Evolutionary conservation across 2,329 filamentous ascomycete species (phyloP), one percentile per base, ranked within the genome.

Genomic region (Exserohilum rostratum): DNA sequence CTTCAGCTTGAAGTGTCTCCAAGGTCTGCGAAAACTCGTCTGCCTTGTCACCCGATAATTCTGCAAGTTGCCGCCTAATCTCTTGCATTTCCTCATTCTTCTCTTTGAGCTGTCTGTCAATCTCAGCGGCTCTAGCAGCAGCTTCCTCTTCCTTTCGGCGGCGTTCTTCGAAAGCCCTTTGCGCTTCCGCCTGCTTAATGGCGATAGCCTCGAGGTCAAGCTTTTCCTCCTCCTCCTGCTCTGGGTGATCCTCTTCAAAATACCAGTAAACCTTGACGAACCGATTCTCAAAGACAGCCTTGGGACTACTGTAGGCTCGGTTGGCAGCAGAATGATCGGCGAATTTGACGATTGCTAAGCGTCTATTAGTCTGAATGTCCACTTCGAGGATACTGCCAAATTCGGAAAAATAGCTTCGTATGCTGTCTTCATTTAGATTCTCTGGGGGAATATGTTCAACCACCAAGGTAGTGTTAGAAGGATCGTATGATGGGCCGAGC

Each of bases 261-360:
- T 86, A 83, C 90, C 90, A 93, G 66, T 88, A 92, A 0, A 93
- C 88, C 66, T 91, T 93, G 44, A 95, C 90, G 64, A 95, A 95
- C 10, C 90, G 82, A 64, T 93, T 95, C 66, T 93, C 89, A 68
- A 93, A 95, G 39, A 95, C 87, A 42, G 87, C 87, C 68, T 91
- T 91, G 0, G 90, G 90, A 7, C 88, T 92, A 42, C 83, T 82
- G 70, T 90, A 91, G 2, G 90, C 90, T 13, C 84, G 83, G 55
- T 86, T 84, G 12, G 90, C 90, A 12, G 85, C 77, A 6, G 81
- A 81, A 82, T 87, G 89, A 37, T 80, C 81, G 46, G 86, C 82
- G 64, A 83, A 95, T 62, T 87, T 89, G 59, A 95, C 81, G 27
- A 90, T 78, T 1, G 90, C 90, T 13, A 91, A 74, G 37, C 84